A percentile compares a stretch with the other conserved stretches of the same genome.
Conservation (phyloP, 352 stramenopile genomes). For the Pythium apleroticum region DNA sequence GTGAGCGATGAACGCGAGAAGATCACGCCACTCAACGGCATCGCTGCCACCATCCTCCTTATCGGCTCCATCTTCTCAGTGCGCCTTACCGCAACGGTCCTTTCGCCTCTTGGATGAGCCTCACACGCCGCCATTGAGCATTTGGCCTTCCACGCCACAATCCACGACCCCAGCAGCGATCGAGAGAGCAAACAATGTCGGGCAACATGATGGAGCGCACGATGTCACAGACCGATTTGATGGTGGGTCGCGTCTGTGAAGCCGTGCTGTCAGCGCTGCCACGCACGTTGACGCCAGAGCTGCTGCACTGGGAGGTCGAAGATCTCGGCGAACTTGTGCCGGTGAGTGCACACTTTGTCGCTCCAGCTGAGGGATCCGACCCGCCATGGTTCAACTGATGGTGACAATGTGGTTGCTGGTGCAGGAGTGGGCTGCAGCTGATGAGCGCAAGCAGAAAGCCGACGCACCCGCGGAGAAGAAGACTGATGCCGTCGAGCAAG, state of each 20-base stretch:
- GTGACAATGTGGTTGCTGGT: background rate
- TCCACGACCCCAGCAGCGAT: background rate
- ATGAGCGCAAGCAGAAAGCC: background rate
- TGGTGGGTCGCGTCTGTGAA: conserved; percentile 3
- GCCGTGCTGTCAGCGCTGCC: conserved; percentile 11
- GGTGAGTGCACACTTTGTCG: background rate
- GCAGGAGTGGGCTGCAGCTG: conserved; percentile 15
- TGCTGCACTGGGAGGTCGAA: conserved; percentile 14
- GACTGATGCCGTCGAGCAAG: background rate
- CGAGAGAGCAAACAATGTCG: conserved; percentile 1
- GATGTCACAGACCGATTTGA: conserved; percentile 3
- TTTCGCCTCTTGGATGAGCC: background rate
- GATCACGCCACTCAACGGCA: background rate
- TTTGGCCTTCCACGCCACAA: background rate
- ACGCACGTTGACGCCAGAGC: conserved; percentile 4
- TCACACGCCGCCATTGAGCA: background rate
- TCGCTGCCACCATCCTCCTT: background rate
- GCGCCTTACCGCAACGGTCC: background rate
- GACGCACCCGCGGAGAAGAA: background rate
- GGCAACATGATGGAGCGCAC: conserved; percentile 3
- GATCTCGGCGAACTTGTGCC: conserved; percentile 17
- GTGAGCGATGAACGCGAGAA: background rate
- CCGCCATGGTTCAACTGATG: background rate
- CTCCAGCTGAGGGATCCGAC: no score
- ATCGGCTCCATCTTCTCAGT: background rate